phyloP scores from a whole-genome alignment of 139 green algal species.

The Microglena sp. region DNA sequence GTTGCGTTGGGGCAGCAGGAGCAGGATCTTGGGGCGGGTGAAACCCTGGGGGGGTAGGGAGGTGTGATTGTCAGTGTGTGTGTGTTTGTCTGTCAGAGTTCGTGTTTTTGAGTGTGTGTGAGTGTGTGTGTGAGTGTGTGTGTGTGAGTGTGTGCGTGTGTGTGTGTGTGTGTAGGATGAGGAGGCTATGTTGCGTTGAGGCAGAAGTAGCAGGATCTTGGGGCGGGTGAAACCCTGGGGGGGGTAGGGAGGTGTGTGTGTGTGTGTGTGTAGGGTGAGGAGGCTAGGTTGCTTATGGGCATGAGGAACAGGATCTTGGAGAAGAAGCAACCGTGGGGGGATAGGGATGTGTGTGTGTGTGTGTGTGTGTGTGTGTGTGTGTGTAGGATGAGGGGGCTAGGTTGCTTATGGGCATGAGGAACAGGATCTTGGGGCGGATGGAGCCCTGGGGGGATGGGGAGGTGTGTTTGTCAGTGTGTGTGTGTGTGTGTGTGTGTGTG shows the following conservation, averaged over 20 bases:
- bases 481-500: background rate
- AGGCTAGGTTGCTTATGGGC: constrained; percentile 50
- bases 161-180: background rate
- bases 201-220: constrained; percentile 86
- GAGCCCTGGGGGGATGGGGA: too few species aligned
- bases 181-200: constrained; percentile 41
- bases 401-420: too few species aligned
- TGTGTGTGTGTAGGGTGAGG: background rate
- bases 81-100: background rate
- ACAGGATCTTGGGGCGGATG: too few species aligned
- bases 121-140: constrained; percentile 4
- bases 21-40: constrained; percentile 74
- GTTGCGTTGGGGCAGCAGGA: constrained; percentile 83
- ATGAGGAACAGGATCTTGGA: constrained; percentile 13
- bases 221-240: constrained; percentile 45
- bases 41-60: constrained; percentile 18
- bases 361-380: background rate
- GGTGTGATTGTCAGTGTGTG: background rate
- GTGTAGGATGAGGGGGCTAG: background rate
- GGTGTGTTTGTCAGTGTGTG: background rate
- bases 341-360: background rate
- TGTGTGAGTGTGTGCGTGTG: constrained; percentile 10
- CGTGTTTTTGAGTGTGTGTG: constrained; percentile 12
- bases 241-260: background rate
- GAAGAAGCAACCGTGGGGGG: background rate